A percentile compares a stretch with the other conserved stretches of the same genome.
Conservation (phyloP, 352 stramenopile species). For the Pythium volutum region DNA sequence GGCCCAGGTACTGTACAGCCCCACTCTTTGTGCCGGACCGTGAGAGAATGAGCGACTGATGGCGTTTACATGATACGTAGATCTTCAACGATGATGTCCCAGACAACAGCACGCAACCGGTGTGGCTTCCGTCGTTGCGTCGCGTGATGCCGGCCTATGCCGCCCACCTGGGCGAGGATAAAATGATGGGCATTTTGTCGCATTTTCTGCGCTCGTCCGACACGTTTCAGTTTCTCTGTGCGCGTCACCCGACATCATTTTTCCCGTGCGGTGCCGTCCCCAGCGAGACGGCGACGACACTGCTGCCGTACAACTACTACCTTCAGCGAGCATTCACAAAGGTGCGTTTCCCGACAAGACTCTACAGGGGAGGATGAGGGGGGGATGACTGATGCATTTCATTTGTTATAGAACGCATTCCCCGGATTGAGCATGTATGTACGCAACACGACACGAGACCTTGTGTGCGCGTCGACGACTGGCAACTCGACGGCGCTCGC, state of each 20-base stretch:
- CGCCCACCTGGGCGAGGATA: constrained; percentile 38
- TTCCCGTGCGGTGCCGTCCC: constrained; percentile 38
- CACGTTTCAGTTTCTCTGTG: constrained; percentile 77
- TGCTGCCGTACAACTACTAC: constrained; percentile 67
- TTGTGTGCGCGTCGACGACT: constrained; percentile 40
- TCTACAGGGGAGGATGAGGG: background rate
- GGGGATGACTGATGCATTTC: background rate
- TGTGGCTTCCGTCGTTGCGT: constrained; percentile 45
- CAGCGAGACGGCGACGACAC: constrained; percentile 23
- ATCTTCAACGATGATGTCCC: constrained; percentile 49
- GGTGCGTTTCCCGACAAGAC: constrained; percentile 30
- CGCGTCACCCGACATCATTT: constrained; percentile 53
- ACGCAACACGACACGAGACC: constrained; percentile 71
- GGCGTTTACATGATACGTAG: constrained; percentile 10
- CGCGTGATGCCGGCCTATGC: constrained; percentile 59
- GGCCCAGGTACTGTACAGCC: constrained; percentile 30
- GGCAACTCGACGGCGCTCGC: constrained; percentile 27
- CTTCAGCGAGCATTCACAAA: constrained; percentile 61
- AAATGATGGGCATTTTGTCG: constrained; percentile 57
- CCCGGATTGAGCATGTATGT: constrained; percentile 65
- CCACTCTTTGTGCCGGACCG: background rate
- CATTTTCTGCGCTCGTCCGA: constrained; percentile 66
- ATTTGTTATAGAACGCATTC: constrained; percentile 58
- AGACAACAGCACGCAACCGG: constrained; percentile 22
- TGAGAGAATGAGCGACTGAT: background rate